phyloP scores from a whole-genome alignment of 305 asterid genomes.

The Fraxinus dipetala region DNA sequence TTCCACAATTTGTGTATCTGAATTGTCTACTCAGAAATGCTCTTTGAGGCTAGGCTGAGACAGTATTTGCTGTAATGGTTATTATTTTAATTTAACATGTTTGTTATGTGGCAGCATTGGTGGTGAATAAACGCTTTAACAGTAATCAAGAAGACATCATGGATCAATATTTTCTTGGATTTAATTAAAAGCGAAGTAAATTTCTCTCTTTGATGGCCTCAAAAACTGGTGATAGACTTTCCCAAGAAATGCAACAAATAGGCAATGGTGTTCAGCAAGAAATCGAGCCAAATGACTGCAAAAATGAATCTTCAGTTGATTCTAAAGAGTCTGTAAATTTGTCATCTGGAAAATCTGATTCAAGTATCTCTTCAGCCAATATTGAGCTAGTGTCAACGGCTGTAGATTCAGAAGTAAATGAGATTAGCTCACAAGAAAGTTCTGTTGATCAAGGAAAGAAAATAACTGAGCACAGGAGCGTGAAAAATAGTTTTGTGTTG shows the following conservation, averaged over 20 bases:
- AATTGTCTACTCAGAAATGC: not conserved
- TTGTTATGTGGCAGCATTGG: not conserved
- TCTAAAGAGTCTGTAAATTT: not conserved
- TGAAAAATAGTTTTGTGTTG: not conserved
- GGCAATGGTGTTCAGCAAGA: not conserved
- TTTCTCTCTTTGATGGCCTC: not conserved
- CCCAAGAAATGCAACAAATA: not conserved
- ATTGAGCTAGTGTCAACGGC: not conserved
- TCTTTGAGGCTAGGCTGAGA: not conserved
- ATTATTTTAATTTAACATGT: not conserved
- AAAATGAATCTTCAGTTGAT: not conserved
- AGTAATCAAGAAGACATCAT: not conserved
- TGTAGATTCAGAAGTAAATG: not conserved
- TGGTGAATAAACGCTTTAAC: not conserved
- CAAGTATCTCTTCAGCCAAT: not conserved
- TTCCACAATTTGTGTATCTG: not conserved
- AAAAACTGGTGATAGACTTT: not conserved
- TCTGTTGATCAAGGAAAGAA: not conserved
- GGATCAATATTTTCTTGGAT: not conserved
- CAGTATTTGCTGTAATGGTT: not conserved
- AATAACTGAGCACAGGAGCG: not conserved
- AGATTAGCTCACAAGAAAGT: not conserved
- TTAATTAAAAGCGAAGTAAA: not conserved
- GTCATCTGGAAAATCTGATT: not conserved
- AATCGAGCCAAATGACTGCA: not conserved